Base-by-base conservation (phyloP, 108 stramenopile species). In the Parietichytrium sp. region DNA sequence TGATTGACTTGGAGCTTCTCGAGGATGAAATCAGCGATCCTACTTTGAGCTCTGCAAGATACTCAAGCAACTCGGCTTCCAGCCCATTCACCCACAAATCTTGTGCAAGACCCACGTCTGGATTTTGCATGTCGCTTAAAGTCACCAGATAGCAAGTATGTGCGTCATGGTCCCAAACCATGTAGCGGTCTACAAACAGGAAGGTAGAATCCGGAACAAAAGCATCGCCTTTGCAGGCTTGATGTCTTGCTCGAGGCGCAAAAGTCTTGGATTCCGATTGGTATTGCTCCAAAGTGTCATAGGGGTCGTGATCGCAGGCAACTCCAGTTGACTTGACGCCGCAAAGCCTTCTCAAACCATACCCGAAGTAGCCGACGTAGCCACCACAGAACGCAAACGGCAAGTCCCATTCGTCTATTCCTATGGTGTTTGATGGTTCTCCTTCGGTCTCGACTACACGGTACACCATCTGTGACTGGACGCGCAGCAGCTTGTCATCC, bases 311-410 rank as follows among this genome's bases (percentile, higher is more conserved):
- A n/a, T n/a, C n/a, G n/a, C n/a, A n/a, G n/a, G n/a, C n/a, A n/a
- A n/a, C n/a, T n/a, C n/a, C n/a, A n/a, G 48, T 49, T 26, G 25
- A 25, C 27, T 79, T 51, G n/a, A 51, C 79, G 4, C 49, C 79
- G 3, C 49, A 51, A 3, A 51, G 27, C 18, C 79, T 16, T 3
- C 87, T 31, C 16, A 89, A 47, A 47, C 88, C 88, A 18, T 89
- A 89, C 25, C 88, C 87, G 3, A 89, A 33, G 78, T 84, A 89
- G 2, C 88, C 88, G 10, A 89, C 86, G 42, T 83, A 85, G 4
- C 87, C 86, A 4, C 80, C 55, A 42, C 25, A 36, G 48, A 89
- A 85, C 15, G 84, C 81, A 26, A 53, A 36, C 33, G 36, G 54
- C 3, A 29, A 30, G 3, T 27, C 47, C 29, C 61, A 72, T 6